These are phyloP conservation scores for Xylogone sp. DNA, from an alignment of 2,329 filamentous ascomycete species.

Conservation along the genomic window DNA sequence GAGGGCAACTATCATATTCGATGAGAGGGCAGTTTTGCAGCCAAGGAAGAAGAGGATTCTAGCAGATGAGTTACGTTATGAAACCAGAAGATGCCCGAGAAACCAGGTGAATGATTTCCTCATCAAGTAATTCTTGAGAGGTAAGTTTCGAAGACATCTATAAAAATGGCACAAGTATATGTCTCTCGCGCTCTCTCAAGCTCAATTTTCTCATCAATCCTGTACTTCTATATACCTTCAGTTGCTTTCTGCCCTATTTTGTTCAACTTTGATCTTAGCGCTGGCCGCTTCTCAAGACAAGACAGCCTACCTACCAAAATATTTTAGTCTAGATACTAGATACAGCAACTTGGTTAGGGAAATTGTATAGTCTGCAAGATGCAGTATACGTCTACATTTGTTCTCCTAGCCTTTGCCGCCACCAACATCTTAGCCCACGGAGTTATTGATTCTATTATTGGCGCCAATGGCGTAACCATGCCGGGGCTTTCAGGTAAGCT, in stretches of 20 bases:
- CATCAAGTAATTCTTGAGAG: constrained; percentile 9
- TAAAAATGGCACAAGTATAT: no score
- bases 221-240: no score
- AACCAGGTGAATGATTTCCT: no score
- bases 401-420: constrained; percentile 39
- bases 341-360: no score
- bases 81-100: constrained; percentile 10
- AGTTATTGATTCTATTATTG: no score
- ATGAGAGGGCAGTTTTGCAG: constrained; percentile 14
- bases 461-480: no score
- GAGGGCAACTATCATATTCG: constrained; percentile 14
- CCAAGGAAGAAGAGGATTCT: constrained; percentile 11
- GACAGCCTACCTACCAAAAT: constrained; percentile 9
- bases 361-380: constrained; percentile 37
- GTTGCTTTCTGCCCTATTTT: constrained; percentile 18
- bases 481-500: no score
- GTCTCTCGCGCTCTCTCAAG: no score
- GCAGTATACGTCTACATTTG: constrained; percentile 42
- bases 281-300: constrained; percentile 18
- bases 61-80: constrained; percentile 17
- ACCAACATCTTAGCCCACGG: no score
- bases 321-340: no score
- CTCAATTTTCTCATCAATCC: no score
- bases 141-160: neutral
- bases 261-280: constrained; percentile 20